These are phyloP conservation scores for Coelastrella sp. DNA, from an alignment of 139 green algal species.

Conservation along the genomic window DNA sequence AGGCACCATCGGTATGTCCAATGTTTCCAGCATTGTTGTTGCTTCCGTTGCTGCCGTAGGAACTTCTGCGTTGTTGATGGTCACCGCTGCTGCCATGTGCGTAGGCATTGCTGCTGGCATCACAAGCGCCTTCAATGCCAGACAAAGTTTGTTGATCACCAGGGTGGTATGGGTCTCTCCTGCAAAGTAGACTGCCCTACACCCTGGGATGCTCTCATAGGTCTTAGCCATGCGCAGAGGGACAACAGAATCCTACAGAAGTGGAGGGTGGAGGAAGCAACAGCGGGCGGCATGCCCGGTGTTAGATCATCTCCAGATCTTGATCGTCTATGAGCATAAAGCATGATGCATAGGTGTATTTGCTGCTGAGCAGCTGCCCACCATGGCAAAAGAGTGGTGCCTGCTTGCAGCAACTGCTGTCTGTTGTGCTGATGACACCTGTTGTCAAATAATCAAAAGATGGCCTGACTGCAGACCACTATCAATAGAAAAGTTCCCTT, in stretches of 20 bases:
- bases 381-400: too few species aligned
- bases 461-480: too few species aligned
- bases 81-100: not conserved
- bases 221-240: not conserved
- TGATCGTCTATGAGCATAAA: not conserved
- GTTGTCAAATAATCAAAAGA: too few species aligned
- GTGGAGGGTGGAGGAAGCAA: not conserved
- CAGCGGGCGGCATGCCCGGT: not conserved
- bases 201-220: conserved; percentile 5
- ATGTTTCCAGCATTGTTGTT: too few species aligned
- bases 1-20: too few species aligned
- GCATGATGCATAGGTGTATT: not conserved
- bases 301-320: not conserved
- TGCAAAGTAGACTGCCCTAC: not conserved
- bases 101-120: not conserved
- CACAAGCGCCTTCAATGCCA: not conserved
- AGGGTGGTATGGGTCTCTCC: conserved; percentile 2
- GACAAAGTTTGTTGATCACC: not conserved
- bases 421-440: not conserved
- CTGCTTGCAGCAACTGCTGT: not conserved
- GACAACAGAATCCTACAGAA: not conserved
- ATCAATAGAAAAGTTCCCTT: too few species aligned
- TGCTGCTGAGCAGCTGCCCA: too few species aligned
- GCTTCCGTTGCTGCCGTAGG: not conserved
- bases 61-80: not conserved